These are phyloP conservation scores for Zoysia pacifica DNA, from an alignment of 176 grass and related monocot genomes.

Conservation along the genomic window DNA sequence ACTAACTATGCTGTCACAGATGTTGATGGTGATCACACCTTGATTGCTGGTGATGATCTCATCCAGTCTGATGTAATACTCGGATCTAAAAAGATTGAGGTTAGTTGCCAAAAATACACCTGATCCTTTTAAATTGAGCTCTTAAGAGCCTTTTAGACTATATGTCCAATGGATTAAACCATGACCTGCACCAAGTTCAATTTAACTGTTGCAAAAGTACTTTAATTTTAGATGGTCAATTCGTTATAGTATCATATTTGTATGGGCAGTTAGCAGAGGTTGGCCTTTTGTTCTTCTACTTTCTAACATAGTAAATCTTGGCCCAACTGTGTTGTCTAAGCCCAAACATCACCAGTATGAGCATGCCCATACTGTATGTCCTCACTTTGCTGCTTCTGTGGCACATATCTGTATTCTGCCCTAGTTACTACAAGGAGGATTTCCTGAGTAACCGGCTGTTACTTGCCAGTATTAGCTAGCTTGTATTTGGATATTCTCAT, in stretches of 20 bases:
- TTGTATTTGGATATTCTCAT: background rate
- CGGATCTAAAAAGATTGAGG: conserved; percentile 79
- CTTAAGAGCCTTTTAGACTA: background rate
- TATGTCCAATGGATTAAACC: background rate
- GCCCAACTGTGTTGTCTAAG: background rate
- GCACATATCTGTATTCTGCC: background rate
- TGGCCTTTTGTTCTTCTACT: conserved; percentile 2
- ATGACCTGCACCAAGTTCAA: background rate
- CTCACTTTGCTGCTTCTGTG: background rate
- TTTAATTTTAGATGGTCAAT: background rate
- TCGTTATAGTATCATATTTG: conserved; percentile 15
- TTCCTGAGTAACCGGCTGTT: background rate
- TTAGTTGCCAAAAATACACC: conserved; percentile 18
- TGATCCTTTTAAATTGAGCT: background rate
- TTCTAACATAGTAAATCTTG: background rate
- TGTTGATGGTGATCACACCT: conserved; percentile 80
- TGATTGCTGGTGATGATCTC: conserved; percentile 75
- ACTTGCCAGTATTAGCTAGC: background rate
- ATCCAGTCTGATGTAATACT: conserved; percentile 86
- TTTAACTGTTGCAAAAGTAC: background rate
- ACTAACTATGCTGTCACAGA: conserved; percentile 74
- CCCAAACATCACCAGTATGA: background rate
- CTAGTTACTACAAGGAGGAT: background rate
- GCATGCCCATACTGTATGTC: conserved; percentile 1
- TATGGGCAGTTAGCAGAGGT: background rate